Percentiles rank a stretch among this genome's conserved stretches.
Evolutionary conservation across 2,329 filamentous ascomycete genomes (phyloP).

Genomic region (Alternaria triticimaculans): DNA sequence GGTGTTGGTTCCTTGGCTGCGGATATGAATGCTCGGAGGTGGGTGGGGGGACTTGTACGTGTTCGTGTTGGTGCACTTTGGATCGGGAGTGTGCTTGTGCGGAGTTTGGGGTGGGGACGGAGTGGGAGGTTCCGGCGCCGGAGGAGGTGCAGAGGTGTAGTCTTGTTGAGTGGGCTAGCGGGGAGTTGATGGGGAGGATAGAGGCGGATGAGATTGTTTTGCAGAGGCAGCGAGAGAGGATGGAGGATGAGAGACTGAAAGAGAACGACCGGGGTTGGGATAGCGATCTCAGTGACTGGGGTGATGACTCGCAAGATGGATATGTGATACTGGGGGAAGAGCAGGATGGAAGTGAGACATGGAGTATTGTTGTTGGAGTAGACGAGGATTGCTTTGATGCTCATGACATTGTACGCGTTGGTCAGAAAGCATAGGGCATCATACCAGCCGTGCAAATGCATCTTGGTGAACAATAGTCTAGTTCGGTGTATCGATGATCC

Average conservation of each 20-base stretch:
- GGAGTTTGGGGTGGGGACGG: slow-evolving; percentile 1
- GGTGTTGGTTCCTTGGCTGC: slow-evolving; percentile 13
- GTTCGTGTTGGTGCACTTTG: background rate
- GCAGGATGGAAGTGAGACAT: background rate
- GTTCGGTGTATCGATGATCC: background rate
- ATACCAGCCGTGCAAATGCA: background rate
- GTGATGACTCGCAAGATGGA: background rate
- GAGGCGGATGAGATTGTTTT: background rate
- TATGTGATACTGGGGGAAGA: background rate
- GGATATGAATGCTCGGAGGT: background rate
- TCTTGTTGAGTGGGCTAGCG: slow-evolving; percentile 12
- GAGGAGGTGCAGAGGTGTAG: slow-evolving; percentile 10
- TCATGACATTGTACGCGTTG: background rate
- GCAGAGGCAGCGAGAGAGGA: background rate
- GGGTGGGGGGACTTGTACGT: background rate
- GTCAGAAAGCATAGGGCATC: background rate
- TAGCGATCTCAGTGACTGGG: background rate
- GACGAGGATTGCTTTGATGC: background rate
- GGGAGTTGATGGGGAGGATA: background rate
- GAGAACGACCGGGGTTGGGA: background rate
- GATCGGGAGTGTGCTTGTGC: slow-evolving; percentile 5
- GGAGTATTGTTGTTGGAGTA: slow-evolving; percentile 8
- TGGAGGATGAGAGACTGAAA: background rate
- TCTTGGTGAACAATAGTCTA: background rate
- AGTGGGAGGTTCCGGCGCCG: background rate